A percentile compares a stretch with the other conserved stretches of the same genome.
Conservation (phyloP, 768 basidiomycete species). For the Candolleomyces aberdarensis region DNA sequence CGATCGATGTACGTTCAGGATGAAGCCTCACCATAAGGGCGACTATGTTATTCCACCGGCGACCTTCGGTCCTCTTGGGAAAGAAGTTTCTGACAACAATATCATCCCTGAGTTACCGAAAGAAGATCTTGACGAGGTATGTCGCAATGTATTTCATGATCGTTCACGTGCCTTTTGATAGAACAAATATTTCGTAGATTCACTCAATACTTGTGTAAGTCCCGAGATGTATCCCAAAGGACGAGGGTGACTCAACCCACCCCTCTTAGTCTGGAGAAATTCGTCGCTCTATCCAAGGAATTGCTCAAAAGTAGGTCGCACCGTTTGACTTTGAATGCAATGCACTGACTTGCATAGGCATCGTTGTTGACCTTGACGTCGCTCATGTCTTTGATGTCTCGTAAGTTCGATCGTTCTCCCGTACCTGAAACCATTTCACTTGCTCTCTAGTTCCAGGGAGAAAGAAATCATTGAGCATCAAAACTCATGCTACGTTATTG, state of each 20-base stretch:
- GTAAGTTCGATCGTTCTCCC: slow-evolving; percentile 22
- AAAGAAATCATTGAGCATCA: slow-evolving; percentile 58
- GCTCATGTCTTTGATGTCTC: slow-evolving; percentile 42
- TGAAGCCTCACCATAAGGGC: slow-evolving; percentile 31
- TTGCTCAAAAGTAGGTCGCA: slow-evolving; percentile 20
- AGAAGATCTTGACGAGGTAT: slow-evolving; percentile 49
- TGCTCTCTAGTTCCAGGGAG: slow-evolving; percentile 38
- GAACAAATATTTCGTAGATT: slow-evolving; percentile 30
- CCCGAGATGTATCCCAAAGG: neutral
- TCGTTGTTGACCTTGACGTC: slow-evolving; percentile 48
- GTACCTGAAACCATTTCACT: neutral
- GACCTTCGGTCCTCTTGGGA: slow-evolving; percentile 40
- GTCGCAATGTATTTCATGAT: neutral
- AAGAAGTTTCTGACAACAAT: slow-evolving; percentile 16
- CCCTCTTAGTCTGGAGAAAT: slow-evolving; percentile 40
- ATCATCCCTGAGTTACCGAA: slow-evolving; percentile 31
- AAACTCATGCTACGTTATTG: slow-evolving; percentile 62
- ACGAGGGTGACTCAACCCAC: neutral
- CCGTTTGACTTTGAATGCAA: neutral
- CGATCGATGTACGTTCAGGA: slow-evolving; percentile 40
- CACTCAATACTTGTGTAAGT: slow-evolving; percentile 58
- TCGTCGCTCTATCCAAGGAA: slow-evolving; percentile 36
- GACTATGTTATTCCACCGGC: slow-evolving; percentile 45
- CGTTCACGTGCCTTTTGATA: too few relatives aligned
- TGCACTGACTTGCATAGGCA: slow-evolving; percentile 29